Conservation (phyloP, 2,329 filamentous ascomycete genomes). For the Akanthomyces dipterigenus region DNA sequence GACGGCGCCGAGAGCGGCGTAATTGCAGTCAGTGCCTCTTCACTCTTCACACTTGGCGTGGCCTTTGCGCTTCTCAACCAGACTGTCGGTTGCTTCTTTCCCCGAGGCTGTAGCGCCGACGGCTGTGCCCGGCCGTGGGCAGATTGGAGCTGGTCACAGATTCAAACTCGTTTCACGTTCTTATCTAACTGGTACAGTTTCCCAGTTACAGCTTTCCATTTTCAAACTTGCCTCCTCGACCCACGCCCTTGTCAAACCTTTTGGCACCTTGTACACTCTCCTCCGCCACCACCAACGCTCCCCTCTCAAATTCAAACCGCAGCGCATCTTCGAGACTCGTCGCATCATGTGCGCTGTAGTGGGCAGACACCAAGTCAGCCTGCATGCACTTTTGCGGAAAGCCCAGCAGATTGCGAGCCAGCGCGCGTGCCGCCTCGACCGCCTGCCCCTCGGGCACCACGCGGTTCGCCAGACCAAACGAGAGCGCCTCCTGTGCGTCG, state of each 20-base stretch:
- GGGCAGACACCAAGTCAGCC: constrained; percentile 38
- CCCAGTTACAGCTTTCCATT: neutral
- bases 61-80: too few relatives aligned
- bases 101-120: too few relatives aligned
- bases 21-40: too few relatives aligned
- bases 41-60: too few relatives aligned
- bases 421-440: constrained; percentile 38
- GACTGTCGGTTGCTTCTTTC: too few relatives aligned
- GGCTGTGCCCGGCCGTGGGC: too few relatives aligned
- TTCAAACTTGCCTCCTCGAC: constrained; percentile 9
- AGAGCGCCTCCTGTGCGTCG: constrained; percentile 39
- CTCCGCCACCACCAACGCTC: constrained; percentile 31
- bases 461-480: constrained; percentile 46
- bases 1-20: neutral
- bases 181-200: neutral
- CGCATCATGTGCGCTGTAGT: constrained; percentile 44
- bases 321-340: constrained; percentile 43
- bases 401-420: constrained; percentile 38
- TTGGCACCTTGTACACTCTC: constrained; percentile 31
- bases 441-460: constrained; percentile 44
- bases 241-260: constrained; percentile 12
- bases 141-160: neutral
- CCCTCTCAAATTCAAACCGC: constrained; percentile 38
- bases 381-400: constrained; percentile 50
- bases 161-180: too few relatives aligned